A percentile compares a stretch with the other conserved stretches of the same genome.
Evolutionary conservation across 2,329 filamentous ascomycete species (phyloP).

Genomic region (Aspergillus ruber): DNA sequence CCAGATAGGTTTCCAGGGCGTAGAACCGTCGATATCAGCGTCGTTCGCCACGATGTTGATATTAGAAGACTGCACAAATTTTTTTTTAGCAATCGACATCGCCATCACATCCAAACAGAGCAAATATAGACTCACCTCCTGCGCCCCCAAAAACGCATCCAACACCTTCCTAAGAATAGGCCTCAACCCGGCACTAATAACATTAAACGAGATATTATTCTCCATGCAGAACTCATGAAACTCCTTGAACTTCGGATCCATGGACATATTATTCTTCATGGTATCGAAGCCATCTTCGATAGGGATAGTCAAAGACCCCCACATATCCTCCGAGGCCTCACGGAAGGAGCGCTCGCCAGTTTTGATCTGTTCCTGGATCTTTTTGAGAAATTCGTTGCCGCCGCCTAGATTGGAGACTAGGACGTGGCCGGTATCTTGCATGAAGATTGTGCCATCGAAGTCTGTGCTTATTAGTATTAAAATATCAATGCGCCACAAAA

Average conservation of each 20-base stretch:
- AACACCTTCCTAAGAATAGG: conserved; percentile 57
- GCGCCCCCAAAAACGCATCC: conserved; percentile 59
- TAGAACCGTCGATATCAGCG: conserved; percentile 54
- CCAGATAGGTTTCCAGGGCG: conserved; percentile 60
- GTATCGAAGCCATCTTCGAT: conserved; percentile 63
- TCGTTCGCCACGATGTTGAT: conserved; percentile 66
- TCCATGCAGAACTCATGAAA: conserved; percentile 61
- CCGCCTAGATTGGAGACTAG: conserved; percentile 62
- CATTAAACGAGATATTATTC: conserved; percentile 61
- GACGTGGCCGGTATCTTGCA: conserved; percentile 64
- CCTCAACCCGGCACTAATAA: conserved; percentile 63
- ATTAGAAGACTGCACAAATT: conserved; percentile 39
- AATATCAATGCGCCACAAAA: conserved; percentile 3
- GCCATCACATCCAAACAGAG: not conserved
- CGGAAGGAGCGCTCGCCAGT: conserved; percentile 60
- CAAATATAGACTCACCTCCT: conserved; percentile 29
- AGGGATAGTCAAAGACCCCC: conserved; percentile 59
- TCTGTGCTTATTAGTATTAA: conserved; percentile 37
- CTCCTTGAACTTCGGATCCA: conserved; percentile 57
- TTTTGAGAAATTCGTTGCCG: conserved; percentile 49
- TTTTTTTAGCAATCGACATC: not conserved
- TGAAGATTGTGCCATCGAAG: conserved; percentile 67
- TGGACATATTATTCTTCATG: conserved; percentile 56
- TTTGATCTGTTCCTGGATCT: conserved; percentile 60
- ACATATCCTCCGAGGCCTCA: conserved; percentile 67